Percentiles rank a stretch among this genome's conserved stretches.
These are phyloP conservation scores for Podaxis sp. DNA, from an alignment of 768 basidiomycete genomes.

Conservation along the genomic window DNA sequence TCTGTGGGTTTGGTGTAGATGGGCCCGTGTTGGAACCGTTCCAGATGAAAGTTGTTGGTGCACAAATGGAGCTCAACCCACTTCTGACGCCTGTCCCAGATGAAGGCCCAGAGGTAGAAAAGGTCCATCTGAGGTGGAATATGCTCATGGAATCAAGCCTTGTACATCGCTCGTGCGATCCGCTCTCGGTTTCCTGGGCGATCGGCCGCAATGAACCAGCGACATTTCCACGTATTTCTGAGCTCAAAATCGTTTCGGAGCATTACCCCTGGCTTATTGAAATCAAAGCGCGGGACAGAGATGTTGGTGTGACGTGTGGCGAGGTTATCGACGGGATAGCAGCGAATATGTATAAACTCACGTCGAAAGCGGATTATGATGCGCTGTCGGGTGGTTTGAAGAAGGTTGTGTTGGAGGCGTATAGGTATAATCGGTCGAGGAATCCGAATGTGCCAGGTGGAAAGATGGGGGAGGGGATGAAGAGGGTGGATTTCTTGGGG, in stretches of 20 bases:
- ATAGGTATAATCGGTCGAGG: conserved; percentile 63
- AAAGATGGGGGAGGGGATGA: conserved; percentile 54
- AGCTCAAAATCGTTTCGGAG: conserved; percentile 53
- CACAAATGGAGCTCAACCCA: conserved; percentile 52
- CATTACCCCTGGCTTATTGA: conserved; percentile 76
- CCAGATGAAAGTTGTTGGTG: conserved; percentile 44
- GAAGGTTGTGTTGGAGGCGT: conserved; percentile 44
- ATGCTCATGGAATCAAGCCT: conserved; percentile 63
- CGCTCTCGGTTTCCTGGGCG: conserved; percentile 58
- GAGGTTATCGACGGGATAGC: conserved; percentile 63
- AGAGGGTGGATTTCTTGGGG: conserved; percentile 64
- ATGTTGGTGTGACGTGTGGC: conserved; percentile 64
- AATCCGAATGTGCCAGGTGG: conserved; percentile 67
- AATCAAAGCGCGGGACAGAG: conserved; percentile 57
- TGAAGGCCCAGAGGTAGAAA: conserved; percentile 33
- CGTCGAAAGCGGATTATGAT: conserved; percentile 51
- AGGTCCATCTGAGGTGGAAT: conserved; percentile 64
- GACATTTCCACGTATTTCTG: conserved; percentile 59
- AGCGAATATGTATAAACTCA: conserved; percentile 43
- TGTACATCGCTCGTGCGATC: conserved; percentile 61
- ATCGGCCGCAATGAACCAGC: conserved; percentile 66
- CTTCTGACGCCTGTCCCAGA: conserved; percentile 45
- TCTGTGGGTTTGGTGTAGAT: conserved; percentile 1
- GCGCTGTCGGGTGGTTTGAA: conserved; percentile 29
- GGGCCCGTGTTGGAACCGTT: conserved; percentile 66